Evolutionary conservation across 2,329 filamentous ascomycete species (phyloP).

Genomic region (Phaeosphaeria sp.): DNA sequence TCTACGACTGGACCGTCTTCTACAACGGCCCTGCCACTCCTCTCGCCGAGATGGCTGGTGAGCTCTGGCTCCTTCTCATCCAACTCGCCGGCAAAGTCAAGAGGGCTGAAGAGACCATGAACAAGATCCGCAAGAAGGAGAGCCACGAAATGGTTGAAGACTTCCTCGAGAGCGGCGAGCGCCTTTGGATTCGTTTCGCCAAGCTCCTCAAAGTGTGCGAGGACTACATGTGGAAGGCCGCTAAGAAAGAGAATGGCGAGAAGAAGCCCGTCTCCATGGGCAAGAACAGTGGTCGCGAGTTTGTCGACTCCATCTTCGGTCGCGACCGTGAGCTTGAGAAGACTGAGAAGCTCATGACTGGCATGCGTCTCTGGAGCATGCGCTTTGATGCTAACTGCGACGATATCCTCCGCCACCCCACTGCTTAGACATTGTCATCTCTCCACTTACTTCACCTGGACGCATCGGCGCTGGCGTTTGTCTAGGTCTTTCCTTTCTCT

Average conservation of each 20-base stretch:
- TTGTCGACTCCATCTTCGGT: slow-evolving; percentile 94
- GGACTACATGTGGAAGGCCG: slow-evolving; percentile 90
- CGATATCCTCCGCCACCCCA: slow-evolving; percentile 72
- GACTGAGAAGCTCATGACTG: slow-evolving; percentile 92
- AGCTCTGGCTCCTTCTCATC: slow-evolving; percentile 94
- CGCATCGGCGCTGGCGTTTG: slow-evolving; percentile 37
- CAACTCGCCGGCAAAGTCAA: slow-evolving; percentile 94
- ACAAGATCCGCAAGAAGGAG: slow-evolving; percentile 73
- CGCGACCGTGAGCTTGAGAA: slow-evolving; percentile 86
- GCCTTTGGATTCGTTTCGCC: slow-evolving; percentile 84
- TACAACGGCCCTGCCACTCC: slow-evolving; percentile 81
- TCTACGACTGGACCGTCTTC: slow-evolving; percentile 99
- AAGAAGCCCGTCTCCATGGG: slow-evolving; percentile 75
- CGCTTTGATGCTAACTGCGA: slow-evolving; percentile 97
- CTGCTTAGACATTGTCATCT: slow-evolving; percentile 32
- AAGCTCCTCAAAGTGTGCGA: slow-evolving; percentile 90
- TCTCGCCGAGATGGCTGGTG: slow-evolving; percentile 88
- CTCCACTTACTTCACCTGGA: slow-evolving; percentile 21
- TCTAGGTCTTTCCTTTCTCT: slow-evolving; percentile 25
- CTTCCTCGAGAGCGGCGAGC: slow-evolving; percentile 87
- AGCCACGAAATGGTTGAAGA: slow-evolving; percentile 84
- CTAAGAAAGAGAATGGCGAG: slow-evolving; percentile 68
- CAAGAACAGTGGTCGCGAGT: slow-evolving; percentile 91
- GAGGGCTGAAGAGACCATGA: slow-evolving; percentile 79
- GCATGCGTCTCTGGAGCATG: slow-evolving; percentile 86